Conservation (phyloP, 2,329 filamentous ascomycete species). For the Paraphoma sp. region DNA sequence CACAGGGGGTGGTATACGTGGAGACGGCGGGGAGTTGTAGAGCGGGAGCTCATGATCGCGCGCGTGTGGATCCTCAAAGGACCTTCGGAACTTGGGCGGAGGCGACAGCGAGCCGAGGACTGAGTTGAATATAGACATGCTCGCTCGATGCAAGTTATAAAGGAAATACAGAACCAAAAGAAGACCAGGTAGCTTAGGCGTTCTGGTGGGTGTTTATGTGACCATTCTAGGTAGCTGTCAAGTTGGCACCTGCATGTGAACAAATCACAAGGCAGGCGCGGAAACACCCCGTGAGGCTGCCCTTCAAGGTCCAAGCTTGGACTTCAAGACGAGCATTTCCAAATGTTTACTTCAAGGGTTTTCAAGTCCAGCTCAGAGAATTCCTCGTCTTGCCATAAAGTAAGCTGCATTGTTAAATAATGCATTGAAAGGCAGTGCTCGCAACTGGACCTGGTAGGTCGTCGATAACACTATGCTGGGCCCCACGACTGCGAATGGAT, state of each 20-base stretch:
- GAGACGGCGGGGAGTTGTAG: conserved; percentile 40
- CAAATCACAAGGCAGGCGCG: conserved; percentile 31
- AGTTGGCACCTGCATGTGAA: conserved; percentile 33
- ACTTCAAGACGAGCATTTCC: background rate
- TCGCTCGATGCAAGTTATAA: background rate
- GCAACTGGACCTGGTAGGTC: too few species aligned
- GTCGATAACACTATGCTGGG: too few species aligned
- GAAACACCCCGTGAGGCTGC: background rate
- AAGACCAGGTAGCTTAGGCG: conserved; percentile 1
- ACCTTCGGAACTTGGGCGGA: conserved; percentile 40
- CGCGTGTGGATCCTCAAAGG: conserved; percentile 44
- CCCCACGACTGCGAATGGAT: too few species aligned
- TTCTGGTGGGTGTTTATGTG: conserved; percentile 27
- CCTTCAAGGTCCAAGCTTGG: background rate
- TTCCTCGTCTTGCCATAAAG: too few species aligned
- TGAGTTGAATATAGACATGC: conserved; percentile 45
- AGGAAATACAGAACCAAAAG: conserved; percentile 3
- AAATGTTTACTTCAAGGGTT: background rate
- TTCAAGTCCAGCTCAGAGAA: too few species aligned
- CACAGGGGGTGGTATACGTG: conserved; percentile 43
- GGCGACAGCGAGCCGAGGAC: conserved; percentile 46
- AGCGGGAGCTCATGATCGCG: conserved; percentile 43
- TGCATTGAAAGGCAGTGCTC: too few species aligned
- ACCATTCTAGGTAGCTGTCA: conserved; percentile 18
- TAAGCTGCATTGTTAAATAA: too few species aligned